Conservation (phyloP, 1,284 basidiomycete species). For the Ceratobasidium sp. region DNA sequence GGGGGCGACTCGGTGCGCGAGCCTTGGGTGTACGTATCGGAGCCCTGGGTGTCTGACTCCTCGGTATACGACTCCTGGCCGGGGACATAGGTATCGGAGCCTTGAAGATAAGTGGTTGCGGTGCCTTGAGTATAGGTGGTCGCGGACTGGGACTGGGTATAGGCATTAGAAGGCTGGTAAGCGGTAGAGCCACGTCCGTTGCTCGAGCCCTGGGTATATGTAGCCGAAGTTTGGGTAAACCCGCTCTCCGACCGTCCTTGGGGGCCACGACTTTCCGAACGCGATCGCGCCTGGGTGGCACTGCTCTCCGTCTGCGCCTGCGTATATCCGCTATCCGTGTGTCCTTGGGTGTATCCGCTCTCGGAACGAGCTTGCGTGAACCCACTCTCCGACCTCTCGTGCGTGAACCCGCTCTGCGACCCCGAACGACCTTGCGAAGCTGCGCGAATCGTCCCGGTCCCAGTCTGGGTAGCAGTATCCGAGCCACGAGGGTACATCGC, state of each 20-base stretch:
- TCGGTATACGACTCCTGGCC: conserved; percentile 11
- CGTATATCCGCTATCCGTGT: neutral
- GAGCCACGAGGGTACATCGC: conserved; percentile 28
- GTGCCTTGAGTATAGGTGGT: conserved; percentile 25
- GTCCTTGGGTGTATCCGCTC: neutral
- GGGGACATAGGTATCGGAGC: conserved; percentile 21
- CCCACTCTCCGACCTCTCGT: conserved; percentile 8
- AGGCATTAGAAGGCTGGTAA: conserved; percentile 27
- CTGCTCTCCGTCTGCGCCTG: neutral
- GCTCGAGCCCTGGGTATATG: conserved; percentile 5
- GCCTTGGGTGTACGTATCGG: conserved; percentile 31
- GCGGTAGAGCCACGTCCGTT: conserved; percentile 21
- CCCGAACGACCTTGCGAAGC: conserved; percentile 16
- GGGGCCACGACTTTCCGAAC: neutral
- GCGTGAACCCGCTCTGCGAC: neutral
- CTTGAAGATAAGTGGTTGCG: conserved; percentile 25
- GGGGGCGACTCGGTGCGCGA: conserved; percentile 27
- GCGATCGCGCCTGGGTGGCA: neutral
- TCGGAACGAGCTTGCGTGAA: neutral
- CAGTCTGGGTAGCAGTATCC: conserved; percentile 6
- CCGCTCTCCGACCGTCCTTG: conserved; percentile 31
- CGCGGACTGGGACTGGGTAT: conserved; percentile 3
- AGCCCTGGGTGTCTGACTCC: conserved; percentile 25
- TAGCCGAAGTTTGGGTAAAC: conserved; percentile 11
- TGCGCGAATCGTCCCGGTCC: conserved; percentile 3